Evolutionary conservation across 2,329 filamentous ascomycete species (phyloP).

Genomic region (Xenosphaeropsis pyriputrescens): DNA sequence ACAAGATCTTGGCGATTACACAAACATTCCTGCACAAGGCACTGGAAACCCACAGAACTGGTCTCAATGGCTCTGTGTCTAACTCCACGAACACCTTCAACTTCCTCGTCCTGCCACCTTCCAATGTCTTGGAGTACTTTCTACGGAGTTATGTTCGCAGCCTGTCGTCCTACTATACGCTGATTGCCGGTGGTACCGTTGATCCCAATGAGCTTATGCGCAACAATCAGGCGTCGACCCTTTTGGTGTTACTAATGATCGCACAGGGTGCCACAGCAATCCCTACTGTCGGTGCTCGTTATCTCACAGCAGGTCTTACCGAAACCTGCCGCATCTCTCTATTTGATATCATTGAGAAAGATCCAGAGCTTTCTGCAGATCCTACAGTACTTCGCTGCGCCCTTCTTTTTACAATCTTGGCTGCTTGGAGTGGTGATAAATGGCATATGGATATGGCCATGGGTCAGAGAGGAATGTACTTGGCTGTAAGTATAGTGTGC

Average conservation of each 20-base stretch:
- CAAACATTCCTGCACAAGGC: constrained; percentile 58
- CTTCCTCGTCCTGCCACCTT: constrained; percentile 51
- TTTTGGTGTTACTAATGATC: constrained; percentile 58
- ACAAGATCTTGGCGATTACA: constrained; percentile 58
- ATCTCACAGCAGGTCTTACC: constrained; percentile 49
- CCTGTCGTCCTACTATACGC: constrained; percentile 50
- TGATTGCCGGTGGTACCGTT: constrained; percentile 42
- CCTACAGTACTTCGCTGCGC: constrained; percentile 49
- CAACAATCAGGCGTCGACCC: constrained; percentile 48
- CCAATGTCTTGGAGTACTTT: constrained; percentile 52
- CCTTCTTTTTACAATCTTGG: constrained; percentile 51
- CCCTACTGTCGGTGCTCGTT: constrained; percentile 47
- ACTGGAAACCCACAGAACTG: constrained; percentile 48
- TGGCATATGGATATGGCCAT: constrained; percentile 68
- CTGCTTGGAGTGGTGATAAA: constrained; percentile 61
- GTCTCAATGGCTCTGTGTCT: constrained; percentile 15
- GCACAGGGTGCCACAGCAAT: constrained; percentile 55
- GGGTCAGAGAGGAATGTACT: constrained; percentile 60
- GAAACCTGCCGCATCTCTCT: constrained; percentile 60
- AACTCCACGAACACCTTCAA: constrained; percentile 29
- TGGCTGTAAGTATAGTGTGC: constrained; percentile 30
- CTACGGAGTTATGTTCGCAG: constrained; percentile 50
- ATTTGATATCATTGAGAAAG: constrained; percentile 58
- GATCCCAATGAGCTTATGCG: constrained; percentile 55
- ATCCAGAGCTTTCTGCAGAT: constrained; percentile 52